Evolutionary conservation across 495 filamentous ascomycete species (phyloP).

Genomic region (Aspergillus asperescens): DNA sequence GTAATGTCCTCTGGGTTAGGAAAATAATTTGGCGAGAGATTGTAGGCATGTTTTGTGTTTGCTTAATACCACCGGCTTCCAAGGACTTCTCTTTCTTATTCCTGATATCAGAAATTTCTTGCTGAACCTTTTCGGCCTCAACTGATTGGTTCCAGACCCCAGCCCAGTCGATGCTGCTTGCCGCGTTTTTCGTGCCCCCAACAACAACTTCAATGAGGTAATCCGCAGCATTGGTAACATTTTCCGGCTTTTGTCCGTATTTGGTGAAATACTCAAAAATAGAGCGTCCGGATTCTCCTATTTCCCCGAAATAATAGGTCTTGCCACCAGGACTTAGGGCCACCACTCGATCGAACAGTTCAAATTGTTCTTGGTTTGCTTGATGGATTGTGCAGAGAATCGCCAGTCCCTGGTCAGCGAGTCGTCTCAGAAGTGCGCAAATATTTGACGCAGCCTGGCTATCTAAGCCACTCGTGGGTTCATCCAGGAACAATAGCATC

Average conservation of each 20-base stretch:
- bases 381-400: conserved; percentile 67
- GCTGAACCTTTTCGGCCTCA: conserved; percentile 63
- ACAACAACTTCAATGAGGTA: conserved; percentile 88
- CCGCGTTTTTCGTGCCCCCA: conserved; percentile 60
- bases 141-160: conserved; percentile 70
- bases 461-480: conserved; percentile 70
- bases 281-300: conserved; percentile 47
- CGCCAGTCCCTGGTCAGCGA: conserved; percentile 60
- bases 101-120: conserved; percentile 55
- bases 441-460: conserved; percentile 71
- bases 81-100: conserved; percentile 48
- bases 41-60: conserved; percentile 61
- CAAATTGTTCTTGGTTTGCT: conserved; percentile 73
- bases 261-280: conserved; percentile 52
- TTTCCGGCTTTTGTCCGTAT: conserved; percentile 33
- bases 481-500: conserved; percentile 66
- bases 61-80: conserved; percentile 25
- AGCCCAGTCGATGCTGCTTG: conserved; percentile 64
- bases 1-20: conserved; percentile 58
- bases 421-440: conserved; percentile 62
- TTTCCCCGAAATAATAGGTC: conserved; percentile 64
- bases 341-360: conserved; percentile 70
- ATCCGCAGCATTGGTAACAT: conserved; percentile 69
- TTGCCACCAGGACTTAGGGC: conserved; percentile 60
- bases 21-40: conserved; percentile 60